Conservation (phyloP, 768 basidiomycete genomes). For the Tulasnella sp. region DNA sequence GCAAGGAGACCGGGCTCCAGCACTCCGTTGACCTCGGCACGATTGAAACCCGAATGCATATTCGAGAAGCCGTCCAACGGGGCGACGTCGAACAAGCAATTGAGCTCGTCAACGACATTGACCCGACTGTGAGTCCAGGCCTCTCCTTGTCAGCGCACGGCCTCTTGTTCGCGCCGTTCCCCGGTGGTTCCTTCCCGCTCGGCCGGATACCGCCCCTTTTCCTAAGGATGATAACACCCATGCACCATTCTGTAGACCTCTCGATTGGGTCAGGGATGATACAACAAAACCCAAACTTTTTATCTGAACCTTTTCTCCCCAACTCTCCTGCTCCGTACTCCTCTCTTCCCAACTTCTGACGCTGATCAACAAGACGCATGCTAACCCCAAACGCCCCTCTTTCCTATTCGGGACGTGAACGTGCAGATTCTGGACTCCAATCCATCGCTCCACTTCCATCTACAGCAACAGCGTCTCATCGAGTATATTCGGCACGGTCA, state of each 20-base stretch:
- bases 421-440: slow-evolving; percentile 93
- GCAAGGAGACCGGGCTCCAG: slow-evolving; percentile 77
- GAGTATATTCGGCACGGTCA: slow-evolving; percentile 87
- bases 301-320: slow-evolving; percentile 37
- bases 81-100: slow-evolving; percentile 97
- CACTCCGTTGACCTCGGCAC: slow-evolving; percentile 84
- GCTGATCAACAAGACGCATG: slow-evolving; percentile 28
- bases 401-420: slow-evolving; percentile 31
- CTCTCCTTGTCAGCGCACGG: slow-evolving; percentile 28
- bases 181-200: slow-evolving; percentile 28
- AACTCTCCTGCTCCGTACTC: background rate
- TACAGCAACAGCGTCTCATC: slow-evolving; percentile 95
- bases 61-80: slow-evolving; percentile 89
- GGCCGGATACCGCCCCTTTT: slow-evolving; percentile 18
- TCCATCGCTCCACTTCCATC: slow-evolving; percentile 88
- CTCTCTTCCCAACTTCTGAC: slow-evolving; percentile 28
- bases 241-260: slow-evolving; percentile 96
- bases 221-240: slow-evolving; percentile 87
- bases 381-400: slow-evolving; percentile 25
- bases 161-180: slow-evolving; percentile 5
- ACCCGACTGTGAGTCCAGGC: slow-evolving; percentile 81
- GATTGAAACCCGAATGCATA: slow-evolving; percentile 92
- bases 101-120: slow-evolving; percentile 90
- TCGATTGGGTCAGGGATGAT: slow-evolving; percentile 77
- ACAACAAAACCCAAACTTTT: slow-evolving; percentile 70